Conservation (phyloP, 108 stramenopile species). For the Nannochloropsis gaditana region DNA sequence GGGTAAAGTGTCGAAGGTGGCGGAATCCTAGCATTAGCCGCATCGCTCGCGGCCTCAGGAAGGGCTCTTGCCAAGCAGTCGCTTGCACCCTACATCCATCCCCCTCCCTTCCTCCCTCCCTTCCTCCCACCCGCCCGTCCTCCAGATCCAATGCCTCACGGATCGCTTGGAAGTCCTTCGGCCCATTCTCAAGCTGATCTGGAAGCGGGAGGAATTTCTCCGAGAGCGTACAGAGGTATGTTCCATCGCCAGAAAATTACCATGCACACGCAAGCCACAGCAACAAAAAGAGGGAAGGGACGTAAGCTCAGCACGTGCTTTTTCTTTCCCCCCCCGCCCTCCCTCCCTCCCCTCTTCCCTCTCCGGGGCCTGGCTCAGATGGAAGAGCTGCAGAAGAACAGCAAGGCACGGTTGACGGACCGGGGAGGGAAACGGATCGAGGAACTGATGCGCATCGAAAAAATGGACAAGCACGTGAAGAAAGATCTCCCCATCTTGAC, state of each 20-base stretch:
- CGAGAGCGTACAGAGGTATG: not conserved
- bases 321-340: not conserved
- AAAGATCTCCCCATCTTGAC: not conserved
- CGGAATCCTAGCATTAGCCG: too few species aligned
- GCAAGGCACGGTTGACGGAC: not conserved
- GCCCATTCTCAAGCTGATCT: not conserved
- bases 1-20: not conserved
- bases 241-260: not conserved
- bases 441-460: not conserved
- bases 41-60: too few species aligned
- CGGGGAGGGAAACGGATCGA: not conserved
- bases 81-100: not conserved
- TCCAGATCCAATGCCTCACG: not conserved
- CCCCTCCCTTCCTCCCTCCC: not conserved
- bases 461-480: constrained; percentile 5
- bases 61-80: too few species aligned
- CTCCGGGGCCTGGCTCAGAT: not conserved
- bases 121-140: not conserved
- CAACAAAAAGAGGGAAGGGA: not conserved
- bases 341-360: not conserved
- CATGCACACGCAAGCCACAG: not conserved
- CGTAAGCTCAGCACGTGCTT: not conserved
- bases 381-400: not conserved
- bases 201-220: not conserved
- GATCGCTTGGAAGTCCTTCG: not conserved